Base-by-base conservation (phyloP, 2,329 filamentous ascomycete species). In the Nigrospora oryzae region DNA sequence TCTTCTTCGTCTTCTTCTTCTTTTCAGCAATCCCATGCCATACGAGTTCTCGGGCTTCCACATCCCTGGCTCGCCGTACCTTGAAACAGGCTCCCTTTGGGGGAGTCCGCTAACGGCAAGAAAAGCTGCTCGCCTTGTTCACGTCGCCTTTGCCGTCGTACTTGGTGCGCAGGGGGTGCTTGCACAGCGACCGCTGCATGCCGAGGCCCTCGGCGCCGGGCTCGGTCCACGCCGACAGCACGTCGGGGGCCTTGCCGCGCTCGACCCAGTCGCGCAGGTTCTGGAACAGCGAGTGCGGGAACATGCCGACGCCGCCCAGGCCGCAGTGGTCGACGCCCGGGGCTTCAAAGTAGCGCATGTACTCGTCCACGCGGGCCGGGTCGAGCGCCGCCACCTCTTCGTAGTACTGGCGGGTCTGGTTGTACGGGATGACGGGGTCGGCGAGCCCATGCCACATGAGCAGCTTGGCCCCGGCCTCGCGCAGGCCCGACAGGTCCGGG, bases 321-420 rank as follows among this genome's bases (percentile, higher is more conserved):
- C 31, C 39, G 39, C 39, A 41, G 31, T 41, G 39, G 31, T 31
- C 1, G 11, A 41, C 2, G 8, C 39, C 39, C 16, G 39, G 39
- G 16, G 39, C 16, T 11, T 41, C 39, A n/a, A 41, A 41, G 39
- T 41, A 41, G 16, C 39, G 39, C 31, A 41, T 12, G 31, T 41
- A 41, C 7, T 11, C 39, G 31, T 23, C 39, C 3, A 41, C 16
- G 31, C 11, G 16, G 6, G 3, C 16, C 12, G 39, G 39, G 39
- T 41, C 39, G 11, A 16, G 19, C 39, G 39, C 39, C 6, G 31
- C 39, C 31, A 41, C 39, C 31, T 31, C 39, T 13, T n/a, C 16
- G 31, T 41, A 34, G 30, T 41, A 41, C 5, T 5, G 16, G 5
- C 39, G 39, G 31, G 39, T 34, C 31, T 41, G 32, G 39, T 19